Conservation (phyloP, 2,329 filamentous ascomycete species). For the Trichoderma atroviride region DNA sequence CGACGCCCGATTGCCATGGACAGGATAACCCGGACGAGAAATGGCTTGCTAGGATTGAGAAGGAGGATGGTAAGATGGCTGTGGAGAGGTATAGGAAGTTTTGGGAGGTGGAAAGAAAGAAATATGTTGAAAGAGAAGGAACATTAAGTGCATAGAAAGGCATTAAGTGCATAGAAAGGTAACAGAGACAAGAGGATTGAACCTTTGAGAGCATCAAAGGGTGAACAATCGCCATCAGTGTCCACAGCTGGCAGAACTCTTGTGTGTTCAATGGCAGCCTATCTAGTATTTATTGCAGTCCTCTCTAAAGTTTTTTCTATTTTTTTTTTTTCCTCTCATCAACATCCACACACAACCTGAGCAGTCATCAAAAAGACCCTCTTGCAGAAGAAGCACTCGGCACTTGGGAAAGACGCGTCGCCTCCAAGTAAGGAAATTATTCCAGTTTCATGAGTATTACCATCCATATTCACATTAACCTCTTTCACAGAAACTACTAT, state of each 20-base stretch:
- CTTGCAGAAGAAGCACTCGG: neutral
- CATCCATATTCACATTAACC: neutral
- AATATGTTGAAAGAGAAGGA: neutral
- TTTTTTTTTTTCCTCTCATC: neutral
- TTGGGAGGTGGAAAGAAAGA: conserved; percentile 8
- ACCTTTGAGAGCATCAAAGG: neutral
- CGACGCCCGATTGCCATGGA: conserved; percentile 14
- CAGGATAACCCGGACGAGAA: neutral
- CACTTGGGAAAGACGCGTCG: neutral
- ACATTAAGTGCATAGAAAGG: neutral
- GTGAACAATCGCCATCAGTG: neutral
- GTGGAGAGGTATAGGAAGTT: conserved; percentile 20
- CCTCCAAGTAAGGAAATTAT: neutral
- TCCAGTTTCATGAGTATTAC: neutral
- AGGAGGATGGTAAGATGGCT: neutral
- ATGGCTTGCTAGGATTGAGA: neutral
- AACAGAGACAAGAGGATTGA: neutral
- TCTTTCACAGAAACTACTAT: neutral
- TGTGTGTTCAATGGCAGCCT: neutral
- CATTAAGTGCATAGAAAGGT: neutral
- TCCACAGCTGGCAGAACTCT: neutral
- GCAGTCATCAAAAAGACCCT: neutral
- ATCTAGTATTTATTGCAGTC: neutral
- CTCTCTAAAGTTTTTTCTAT: neutral
- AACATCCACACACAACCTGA: neutral